Conservation (phyloP, 2,329 filamentous ascomycete species). For the Epichloe typhina region DNA sequence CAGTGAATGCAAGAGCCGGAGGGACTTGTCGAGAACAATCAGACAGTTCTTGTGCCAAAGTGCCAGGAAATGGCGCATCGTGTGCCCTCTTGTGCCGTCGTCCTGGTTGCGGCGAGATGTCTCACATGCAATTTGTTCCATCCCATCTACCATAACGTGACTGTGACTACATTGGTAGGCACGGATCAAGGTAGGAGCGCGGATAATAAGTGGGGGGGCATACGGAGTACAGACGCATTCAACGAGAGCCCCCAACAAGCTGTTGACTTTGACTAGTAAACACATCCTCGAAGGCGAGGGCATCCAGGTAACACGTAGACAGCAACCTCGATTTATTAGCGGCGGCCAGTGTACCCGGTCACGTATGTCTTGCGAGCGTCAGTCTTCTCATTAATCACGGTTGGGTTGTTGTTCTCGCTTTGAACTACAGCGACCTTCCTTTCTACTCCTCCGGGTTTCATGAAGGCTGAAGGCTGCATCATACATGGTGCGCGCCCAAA, state of each 20-base stretch:
- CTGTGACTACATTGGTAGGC: too few relatives aligned
- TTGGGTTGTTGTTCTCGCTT: neutral
- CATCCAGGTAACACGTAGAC: neutral
- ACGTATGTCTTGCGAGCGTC: neutral
- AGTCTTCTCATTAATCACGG: too few relatives aligned
- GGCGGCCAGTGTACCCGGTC: neutral
- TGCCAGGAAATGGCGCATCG: neutral
- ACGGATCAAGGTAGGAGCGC: too few relatives aligned
- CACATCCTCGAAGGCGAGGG: too few relatives aligned
- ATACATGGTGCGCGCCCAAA: too few relatives aligned
- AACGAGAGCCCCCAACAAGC: too few relatives aligned
- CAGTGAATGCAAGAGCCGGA: neutral
- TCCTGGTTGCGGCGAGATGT: neutral
- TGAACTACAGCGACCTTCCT: neutral
- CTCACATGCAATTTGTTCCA: neutral
- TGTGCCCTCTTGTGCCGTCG: neutral
- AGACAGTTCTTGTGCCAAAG: neutral
- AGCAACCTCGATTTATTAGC: neutral
- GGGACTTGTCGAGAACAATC: neutral
- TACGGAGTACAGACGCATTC: too few relatives aligned
- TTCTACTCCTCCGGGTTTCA: too few relatives aligned
- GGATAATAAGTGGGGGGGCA: too few relatives aligned
- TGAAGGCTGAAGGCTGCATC: too few relatives aligned
- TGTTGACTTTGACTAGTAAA: too few relatives aligned
- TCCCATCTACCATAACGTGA: too few relatives aligned